A percentile compares a stretch with the other conserved stretches of the same genome.
Evolutionary conservation across 345 rosid genomes (phyloP).

Genomic region (Punica granatum): DNA sequence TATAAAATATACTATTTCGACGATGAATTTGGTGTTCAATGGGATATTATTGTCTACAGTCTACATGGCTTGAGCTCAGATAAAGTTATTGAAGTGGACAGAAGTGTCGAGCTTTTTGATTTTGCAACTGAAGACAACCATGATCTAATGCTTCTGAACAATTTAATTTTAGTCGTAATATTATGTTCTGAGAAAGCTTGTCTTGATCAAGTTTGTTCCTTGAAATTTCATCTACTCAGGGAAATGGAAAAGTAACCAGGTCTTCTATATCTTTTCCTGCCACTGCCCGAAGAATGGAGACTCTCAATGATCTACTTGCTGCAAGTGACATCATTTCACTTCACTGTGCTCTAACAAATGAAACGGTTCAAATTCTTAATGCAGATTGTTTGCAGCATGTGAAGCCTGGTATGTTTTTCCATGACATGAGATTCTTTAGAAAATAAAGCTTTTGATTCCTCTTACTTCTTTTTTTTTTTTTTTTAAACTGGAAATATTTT

Average conservation of each 20-base stretch:
- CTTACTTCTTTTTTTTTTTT: conserved; percentile 5
- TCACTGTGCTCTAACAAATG: conserved; percentile 80
- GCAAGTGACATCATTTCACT: conserved; percentile 95
- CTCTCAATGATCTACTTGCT: conserved; percentile 87
- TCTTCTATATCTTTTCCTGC: conserved; percentile 65
- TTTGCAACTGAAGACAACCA: neutral
- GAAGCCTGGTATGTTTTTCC: conserved; percentile 63
- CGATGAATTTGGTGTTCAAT: neutral
- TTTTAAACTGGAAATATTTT: conserved; percentile 4
- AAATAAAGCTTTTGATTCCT: neutral
- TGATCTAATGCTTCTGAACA: neutral
- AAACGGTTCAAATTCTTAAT: conserved; percentile 86
- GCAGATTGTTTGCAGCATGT: conserved; percentile 95
- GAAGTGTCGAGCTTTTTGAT: neutral
- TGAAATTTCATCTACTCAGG: conserved; percentile 32
- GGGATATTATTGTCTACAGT: neutral
- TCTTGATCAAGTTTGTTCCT: conserved; percentile 5
- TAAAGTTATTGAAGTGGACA: neutral
- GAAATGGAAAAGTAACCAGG: conserved; percentile 49
- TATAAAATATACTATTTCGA: neutral
- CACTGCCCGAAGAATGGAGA: conserved; percentile 97
- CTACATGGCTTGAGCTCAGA: neutral
- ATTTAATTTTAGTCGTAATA: neutral
- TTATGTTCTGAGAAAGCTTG: neutral
- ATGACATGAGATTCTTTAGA: neutral